Conservation (phyloP, 257 asterid genomes). For the Solanum rostratum region DNA sequence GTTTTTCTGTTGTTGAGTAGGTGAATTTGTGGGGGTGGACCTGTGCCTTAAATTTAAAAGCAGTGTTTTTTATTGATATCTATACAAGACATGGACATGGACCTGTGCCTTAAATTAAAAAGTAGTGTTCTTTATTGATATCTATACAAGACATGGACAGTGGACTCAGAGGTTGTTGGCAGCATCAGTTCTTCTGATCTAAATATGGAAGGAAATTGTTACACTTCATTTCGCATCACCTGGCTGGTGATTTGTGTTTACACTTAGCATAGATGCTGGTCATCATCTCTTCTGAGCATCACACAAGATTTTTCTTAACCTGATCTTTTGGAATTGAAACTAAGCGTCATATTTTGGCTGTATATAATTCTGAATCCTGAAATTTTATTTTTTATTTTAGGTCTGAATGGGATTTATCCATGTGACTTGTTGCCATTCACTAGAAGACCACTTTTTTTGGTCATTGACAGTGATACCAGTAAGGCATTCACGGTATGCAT, state of each 20-base stretch:
- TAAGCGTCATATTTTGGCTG: background rate
- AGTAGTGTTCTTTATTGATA: background rate
- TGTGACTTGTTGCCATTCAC: conserved; percentile 86
- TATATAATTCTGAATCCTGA: conserved; percentile 4
- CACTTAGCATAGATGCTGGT: background rate
- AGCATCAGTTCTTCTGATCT: background rate
- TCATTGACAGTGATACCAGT: conserved; percentile 82
- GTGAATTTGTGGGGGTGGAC: background rate
- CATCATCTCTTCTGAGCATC: background rate
- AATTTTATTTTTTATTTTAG: conserved; percentile 35
- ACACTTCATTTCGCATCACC: background rate
- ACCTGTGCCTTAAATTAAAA: background rate
- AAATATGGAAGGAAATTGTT: background rate
- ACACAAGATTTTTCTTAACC: background rate
- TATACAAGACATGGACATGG: background rate
- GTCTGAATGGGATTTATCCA: conserved; percentile 75
- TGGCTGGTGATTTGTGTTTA: background rate
- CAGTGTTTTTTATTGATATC: background rate
- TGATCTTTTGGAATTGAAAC: background rate
- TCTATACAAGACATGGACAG: background rate
- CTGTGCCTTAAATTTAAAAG: background rate
- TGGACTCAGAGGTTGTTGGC: background rate
- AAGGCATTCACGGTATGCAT: conserved; percentile 67
- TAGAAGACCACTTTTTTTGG: conserved; percentile 78
- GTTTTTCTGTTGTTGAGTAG: background rate